A percentile compares a stretch with the other conserved stretches of the same genome.
Evolutionary conservation across 192 early-diverging fungal species (phyloP).

Genomic region (Coemansia sp.): DNA sequence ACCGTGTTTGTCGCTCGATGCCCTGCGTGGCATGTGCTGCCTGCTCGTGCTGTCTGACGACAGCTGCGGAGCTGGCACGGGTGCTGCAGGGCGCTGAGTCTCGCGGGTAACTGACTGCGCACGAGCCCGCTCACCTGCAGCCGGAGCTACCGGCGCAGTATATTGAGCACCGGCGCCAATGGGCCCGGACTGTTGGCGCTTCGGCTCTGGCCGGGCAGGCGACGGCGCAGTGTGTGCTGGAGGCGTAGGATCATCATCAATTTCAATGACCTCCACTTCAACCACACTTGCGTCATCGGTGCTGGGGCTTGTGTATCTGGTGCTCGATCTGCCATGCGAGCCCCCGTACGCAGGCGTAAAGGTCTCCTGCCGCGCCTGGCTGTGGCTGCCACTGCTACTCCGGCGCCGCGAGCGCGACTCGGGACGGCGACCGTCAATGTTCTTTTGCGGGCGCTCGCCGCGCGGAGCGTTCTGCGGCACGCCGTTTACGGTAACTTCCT

Average conservation of each 20-base stretch:
- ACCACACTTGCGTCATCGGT: slow-evolving; percentile 28
- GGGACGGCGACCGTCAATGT: slow-evolving; percentile 5
- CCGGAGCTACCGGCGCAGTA: slow-evolving; percentile 6
- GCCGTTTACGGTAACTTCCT: slow-evolving; percentile 49
- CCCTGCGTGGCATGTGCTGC: slow-evolving; percentile 1
- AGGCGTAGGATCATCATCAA: slow-evolving; percentile 20
- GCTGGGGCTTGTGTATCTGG: background rate
- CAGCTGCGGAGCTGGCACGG: background rate
- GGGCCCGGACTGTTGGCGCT: background rate
- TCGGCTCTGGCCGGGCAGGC: slow-evolving; percentile 1
- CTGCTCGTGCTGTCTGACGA: background rate
- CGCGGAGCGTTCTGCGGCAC: slow-evolving; percentile 25
- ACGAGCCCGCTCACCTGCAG: background rate
- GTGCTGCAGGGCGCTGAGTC: background rate
- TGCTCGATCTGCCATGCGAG: slow-evolving; percentile 6
- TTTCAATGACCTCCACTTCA: slow-evolving; percentile 39
- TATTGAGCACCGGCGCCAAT: background rate
- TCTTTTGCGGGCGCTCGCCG: slow-evolving; percentile 12
- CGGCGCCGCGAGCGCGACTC: slow-evolving; percentile 6
- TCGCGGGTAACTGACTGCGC: slow-evolving; percentile 4
- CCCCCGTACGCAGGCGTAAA: slow-evolving; percentile 6
- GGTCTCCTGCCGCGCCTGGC: slow-evolving; percentile 3
- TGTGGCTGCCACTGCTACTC: slow-evolving; percentile 16
- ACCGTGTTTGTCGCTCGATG: slow-evolving; percentile 15
- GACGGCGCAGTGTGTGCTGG: slow-evolving; percentile 1